Conservation (phyloP, 306 rosid species). For the Medicago truncatula region MtrunA17r5.0-ANR NC_053048.1:38174001-38174500, state of each 20-base stretch:
- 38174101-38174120: neutral
- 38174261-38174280: neutral
- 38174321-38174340: neutral
- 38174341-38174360: neutral
- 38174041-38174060: too few relatives aligned
- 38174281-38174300: neutral
- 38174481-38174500: neutral
- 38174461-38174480: slow-evolving; percentile 34
- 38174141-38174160: neutral
- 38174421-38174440: slow-evolving; percentile 3
- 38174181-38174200: slow-evolving; percentile 18
- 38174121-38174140: neutral
- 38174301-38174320: neutral
- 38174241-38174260: neutral
- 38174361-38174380: slow-evolving; percentile 9
- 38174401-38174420: slow-evolving; percentile 28
- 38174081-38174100: neutral
- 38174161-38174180: neutral
- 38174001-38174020: too few relatives aligned
- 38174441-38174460: slow-evolving; percentile 39
- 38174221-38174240: slow-evolving; percentile 12
- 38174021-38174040: too few relatives aligned
- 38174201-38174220: neutral
- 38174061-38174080: neutral
- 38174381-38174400: neutral